These are phyloP conservation scores for Fraxinus quadrangulata DNA, from an alignment of 257 asterid species.

Conservation along the genomic window DNA sequence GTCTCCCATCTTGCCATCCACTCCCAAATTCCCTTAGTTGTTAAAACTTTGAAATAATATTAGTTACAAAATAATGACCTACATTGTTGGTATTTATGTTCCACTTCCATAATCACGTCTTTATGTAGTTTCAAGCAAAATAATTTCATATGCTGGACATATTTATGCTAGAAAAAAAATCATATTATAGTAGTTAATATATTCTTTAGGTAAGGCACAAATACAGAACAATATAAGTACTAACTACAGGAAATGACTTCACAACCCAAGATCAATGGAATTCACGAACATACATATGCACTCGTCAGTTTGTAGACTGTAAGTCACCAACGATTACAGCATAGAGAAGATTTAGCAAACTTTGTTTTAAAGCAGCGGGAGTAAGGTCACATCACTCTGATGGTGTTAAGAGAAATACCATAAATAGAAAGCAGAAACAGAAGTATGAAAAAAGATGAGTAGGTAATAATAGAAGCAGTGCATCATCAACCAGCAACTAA, in stretches of 20 bases:
- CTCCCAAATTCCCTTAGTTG: background rate
- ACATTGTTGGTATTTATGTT: background rate
- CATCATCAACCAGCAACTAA: constrained; percentile 1
- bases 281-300: background rate
- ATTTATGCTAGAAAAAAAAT: background rate
- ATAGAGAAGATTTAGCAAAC: no score
- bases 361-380: no score
- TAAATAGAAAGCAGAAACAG: background rate
- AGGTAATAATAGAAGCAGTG: background rate
- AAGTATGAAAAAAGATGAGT: background rate
- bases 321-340: background rate
- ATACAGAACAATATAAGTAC: background rate
- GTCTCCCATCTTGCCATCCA: background rate
- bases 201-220: background rate
- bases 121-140: background rate
- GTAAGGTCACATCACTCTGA: background rate
- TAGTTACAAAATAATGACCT: background rate
- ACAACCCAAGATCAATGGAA: background rate
- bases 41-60: background rate
- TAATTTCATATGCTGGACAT: background rate
- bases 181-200: background rate
- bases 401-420: background rate
- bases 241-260: background rate
- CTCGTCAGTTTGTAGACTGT: background rate
- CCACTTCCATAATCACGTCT: background rate